Evolutionary conservation across 2,329 filamentous ascomycete species (phyloP).

Genomic region (Sclerotinia minor): DNA sequence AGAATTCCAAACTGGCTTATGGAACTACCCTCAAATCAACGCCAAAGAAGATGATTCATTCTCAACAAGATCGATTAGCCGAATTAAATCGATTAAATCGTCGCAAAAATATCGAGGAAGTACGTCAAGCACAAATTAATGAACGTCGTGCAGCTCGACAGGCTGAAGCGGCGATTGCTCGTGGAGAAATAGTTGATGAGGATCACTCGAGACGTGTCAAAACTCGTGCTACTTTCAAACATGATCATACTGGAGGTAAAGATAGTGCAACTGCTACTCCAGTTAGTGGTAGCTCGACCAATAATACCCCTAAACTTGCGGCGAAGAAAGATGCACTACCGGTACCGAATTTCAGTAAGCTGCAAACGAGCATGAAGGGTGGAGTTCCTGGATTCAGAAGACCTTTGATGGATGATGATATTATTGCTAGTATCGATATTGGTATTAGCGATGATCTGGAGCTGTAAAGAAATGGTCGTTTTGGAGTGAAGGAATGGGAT

Average conservation of each 20-base stretch:
- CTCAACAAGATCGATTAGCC: conserved; percentile 79
- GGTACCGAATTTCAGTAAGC: conserved; percentile 53
- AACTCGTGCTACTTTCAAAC: conserved; percentile 66
- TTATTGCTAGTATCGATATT: conserved; percentile 84
- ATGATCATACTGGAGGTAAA: conserved; percentile 60
- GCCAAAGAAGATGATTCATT: conserved; percentile 55
- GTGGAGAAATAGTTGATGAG: conserved; percentile 59
- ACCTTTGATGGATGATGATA: conserved; percentile 85
- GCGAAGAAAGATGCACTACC: conserved; percentile 47
- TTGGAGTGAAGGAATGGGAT: neutral
- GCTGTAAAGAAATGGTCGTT: neutral
- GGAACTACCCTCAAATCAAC: conserved; percentile 59
- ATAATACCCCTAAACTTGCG: conserved; percentile 47
- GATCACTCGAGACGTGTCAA: conserved; percentile 63
- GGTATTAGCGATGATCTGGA: conserved; percentile 79
- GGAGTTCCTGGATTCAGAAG: conserved; percentile 68
- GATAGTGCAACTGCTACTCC: conserved; percentile 55
- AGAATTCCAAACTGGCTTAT: conserved; percentile 72
- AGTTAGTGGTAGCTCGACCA: conserved; percentile 46
- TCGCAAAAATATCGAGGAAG: conserved; percentile 78
- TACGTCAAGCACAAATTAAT: conserved; percentile 85
- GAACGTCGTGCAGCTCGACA: conserved; percentile 67
- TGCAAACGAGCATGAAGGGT: conserved; percentile 48
- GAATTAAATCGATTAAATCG: conserved; percentile 84
- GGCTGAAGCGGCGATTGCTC: conserved; percentile 60